Evolutionary conservation across 352 stramenopile genomes (phyloP).

Genomic region (Discostella stelligera): DNA sequence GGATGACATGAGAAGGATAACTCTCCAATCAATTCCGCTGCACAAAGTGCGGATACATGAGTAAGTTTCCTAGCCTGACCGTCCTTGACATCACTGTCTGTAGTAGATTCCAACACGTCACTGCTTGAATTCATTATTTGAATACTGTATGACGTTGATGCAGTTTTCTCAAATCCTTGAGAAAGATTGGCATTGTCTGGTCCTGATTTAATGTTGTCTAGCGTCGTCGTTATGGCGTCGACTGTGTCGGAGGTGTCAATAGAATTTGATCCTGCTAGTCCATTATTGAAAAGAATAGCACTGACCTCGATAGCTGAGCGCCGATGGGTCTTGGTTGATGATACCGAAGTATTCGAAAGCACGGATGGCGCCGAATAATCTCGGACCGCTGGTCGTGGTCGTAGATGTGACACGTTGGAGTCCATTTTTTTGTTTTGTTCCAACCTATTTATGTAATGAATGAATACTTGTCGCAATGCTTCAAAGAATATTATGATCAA

Average conservation of each 20-base stretch:
- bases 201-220: not conserved
- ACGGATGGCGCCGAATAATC: conserved; percentile 15
- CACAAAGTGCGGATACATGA: conserved; percentile 6
- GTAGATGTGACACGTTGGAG: too few species aligned
- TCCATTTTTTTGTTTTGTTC: too few species aligned
- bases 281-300: conserved; percentile 16
- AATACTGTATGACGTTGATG: conserved; percentile 1
- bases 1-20: conserved; percentile 18
- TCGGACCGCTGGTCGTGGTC: too few species aligned
- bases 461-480: too few species aligned
- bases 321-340: conserved; percentile 23
- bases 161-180: not conserved
- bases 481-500: too few species aligned
- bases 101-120: not conserved
- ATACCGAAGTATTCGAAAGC: conserved; percentile 17
- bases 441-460: too few species aligned
- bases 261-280: not conserved
- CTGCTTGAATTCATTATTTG: not conserved
- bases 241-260: not conserved
- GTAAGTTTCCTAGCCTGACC: not conserved
- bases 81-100: not conserved
- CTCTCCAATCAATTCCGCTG: conserved; percentile 26
- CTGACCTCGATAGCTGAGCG: conserved; percentile 23
- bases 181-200: not conserved
- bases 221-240: not conserved